phyloP scores from a whole-genome alignment of 2,329 filamentous ascomycete genomes.

The Sclerotinia nivalis region DNA sequence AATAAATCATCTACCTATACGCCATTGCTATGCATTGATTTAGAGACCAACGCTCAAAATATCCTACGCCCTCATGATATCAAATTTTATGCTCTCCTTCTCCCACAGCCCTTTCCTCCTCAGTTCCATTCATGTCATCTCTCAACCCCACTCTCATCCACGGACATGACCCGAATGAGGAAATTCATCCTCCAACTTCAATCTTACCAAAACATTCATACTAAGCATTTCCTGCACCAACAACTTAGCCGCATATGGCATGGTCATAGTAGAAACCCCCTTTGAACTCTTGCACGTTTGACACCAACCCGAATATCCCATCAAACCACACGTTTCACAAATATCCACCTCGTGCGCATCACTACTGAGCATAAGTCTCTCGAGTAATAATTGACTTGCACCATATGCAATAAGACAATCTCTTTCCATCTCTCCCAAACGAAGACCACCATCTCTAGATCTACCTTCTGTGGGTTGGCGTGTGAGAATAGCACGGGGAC shows the following conservation, averaged over 20 bases:
- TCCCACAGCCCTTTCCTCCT: neutral
- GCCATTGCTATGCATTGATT: conserved; percentile 16
- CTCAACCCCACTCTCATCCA: neutral
- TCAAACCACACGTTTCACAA: conserved; percentile 89
- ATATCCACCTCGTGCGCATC: conserved; percentile 91
- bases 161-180: conserved; percentile 47
- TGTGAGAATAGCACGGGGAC: conserved; percentile 87
- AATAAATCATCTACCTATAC: conserved; percentile 8
- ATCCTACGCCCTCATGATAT: neutral
- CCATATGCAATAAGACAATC: conserved; percentile 98
- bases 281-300: conserved; percentile 86
- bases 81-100: neutral
- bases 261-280: conserved; percentile 86
- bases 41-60: neutral
- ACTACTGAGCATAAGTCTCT: conserved; percentile 91
- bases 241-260: conserved; percentile 96
- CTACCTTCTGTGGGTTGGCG: conserved; percentile 95
- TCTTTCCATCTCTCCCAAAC: conserved; percentile 97
- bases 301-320: conserved; percentile 94
- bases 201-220: conserved; percentile 95
- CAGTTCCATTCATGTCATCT: neutral
- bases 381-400: conserved; percentile 85
- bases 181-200: conserved; percentile 94
- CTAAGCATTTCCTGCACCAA: conserved; percentile 93
- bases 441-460: conserved; percentile 85